Evolutionary conservation across 2,329 filamentous ascomycete genomes (phyloP), one percentile per base, ranked within the genome.

Genomic region (Pseudocercospora pini-densiflorae): DNA sequence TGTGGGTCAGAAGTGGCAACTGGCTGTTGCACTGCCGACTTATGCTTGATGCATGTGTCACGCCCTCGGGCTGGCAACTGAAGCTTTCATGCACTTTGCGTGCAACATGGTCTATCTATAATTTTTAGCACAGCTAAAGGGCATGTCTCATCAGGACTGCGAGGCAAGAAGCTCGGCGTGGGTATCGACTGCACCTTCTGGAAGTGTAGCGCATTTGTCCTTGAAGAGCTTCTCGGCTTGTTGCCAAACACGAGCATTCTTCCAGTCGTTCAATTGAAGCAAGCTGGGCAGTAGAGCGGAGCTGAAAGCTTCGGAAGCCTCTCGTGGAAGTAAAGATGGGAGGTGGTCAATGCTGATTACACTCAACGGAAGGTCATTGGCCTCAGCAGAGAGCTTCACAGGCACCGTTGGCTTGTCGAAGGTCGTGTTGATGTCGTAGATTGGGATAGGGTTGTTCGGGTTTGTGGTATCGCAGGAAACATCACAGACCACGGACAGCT

Each of bases 261-360:
- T 82, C 77, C 92, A 88, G 77, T 95, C 87, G 79, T 95, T 92
- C 68, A 97, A 85, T 67, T 89, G 85, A 67, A 95, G 80, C 72
- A 97, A 81, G 75, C 89, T 91, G 21, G 93, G 92, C 75, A 97
- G 83, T 71, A 97, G 83, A 57, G 91, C 90, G 60, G 86, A 83
- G 78, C 90, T 92, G 82, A 97, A 97, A 21, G 90, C 90, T 81
- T 97, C 93, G 51, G 89, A 93, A 27, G 93, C 90, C 82, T 97
- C 94, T 61, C 94, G 86, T 1, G 94, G 92, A 43, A 98, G 84
- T 71, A 97, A 86, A 61, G 89, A 91, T 3, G 93, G 92, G 61
- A 96, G 85, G 77, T 96, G 92, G 79, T 96, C 92, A 75, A 96
- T 95, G 78, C 89, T 91, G 80, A 97, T 97, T 72, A 97, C 92